phyloP scores from a whole-genome alignment of 257 asterid species.

The Jasminum sambac region DNA sequence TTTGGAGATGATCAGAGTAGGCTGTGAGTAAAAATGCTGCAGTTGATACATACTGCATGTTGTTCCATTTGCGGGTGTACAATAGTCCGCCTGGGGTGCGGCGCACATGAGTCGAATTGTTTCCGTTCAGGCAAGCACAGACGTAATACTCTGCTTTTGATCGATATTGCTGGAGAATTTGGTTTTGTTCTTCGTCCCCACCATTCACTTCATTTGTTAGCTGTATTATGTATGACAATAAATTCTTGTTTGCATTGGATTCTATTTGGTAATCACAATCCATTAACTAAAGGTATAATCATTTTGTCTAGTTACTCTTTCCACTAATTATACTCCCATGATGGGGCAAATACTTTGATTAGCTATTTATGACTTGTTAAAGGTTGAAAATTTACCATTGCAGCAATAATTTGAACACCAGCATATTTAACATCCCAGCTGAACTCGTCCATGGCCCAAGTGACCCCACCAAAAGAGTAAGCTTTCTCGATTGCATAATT shows the following conservation, averaged over 20 bases:
- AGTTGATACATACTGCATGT: slow-evolving; percentile 81
- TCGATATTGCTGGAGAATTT: slow-evolving; percentile 47
- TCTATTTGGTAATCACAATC: slow-evolving; percentile 13
- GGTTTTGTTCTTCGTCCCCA: slow-evolving; percentile 22
- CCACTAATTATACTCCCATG: slow-evolving; percentile 27
- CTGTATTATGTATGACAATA: slow-evolving; percentile 30
- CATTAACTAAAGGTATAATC: slow-evolving; percentile 4
- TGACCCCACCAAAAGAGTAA: slow-evolving; percentile 68
- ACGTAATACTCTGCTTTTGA: slow-evolving; percentile 58
- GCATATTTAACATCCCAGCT: slow-evolving; percentile 95
- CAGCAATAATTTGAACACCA: slow-evolving; percentile 71
- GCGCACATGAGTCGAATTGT: slow-evolving; percentile 50
- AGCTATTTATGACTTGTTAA: slow-evolving; percentile 16
- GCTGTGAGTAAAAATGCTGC: slow-evolving; percentile 52
- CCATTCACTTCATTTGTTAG: slow-evolving; percentile 41
- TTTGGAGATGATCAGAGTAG: slow-evolving; percentile 64
- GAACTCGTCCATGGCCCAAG: slow-evolving; percentile 83
- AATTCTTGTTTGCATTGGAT: background rate
- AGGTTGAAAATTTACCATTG: slow-evolving; percentile 51
- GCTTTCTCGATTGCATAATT: slow-evolving; percentile 62
- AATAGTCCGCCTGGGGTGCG: slow-evolving; percentile 85
- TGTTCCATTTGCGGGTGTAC: slow-evolving; percentile 88
- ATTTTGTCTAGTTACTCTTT: background rate
- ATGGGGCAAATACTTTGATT: slow-evolving; percentile 15
- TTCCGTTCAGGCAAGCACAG: slow-evolving; percentile 62